A percentile compares a stretch with the other conserved stretches of the same genome.
Conservation (phyloP, 2,329 filamentous ascomycete species). For the Lecanoromycetidae sp. region DNA sequence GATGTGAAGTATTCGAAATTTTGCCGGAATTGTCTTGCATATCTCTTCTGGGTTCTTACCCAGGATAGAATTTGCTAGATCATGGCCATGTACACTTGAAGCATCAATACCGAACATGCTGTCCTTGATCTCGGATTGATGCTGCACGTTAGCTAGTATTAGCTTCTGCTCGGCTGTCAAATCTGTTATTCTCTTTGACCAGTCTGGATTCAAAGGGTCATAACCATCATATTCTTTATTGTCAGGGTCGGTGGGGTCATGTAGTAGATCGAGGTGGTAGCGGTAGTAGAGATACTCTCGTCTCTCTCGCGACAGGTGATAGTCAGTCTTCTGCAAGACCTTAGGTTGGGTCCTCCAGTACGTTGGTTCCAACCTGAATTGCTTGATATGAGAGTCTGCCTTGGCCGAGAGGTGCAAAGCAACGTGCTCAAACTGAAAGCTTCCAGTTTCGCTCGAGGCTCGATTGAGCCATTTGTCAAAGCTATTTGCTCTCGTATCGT, state of each 20-base stretch:
- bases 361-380: background rate
- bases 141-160: background rate
- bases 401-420: background rate
- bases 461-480: background rate
- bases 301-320: background rate
- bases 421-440: background rate
- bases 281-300: background rate
- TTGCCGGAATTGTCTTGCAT: background rate
- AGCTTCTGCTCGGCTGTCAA: background rate
- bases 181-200: background rate
- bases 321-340: background rate
- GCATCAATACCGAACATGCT: background rate
- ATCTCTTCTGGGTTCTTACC: constrained; percentile 1
- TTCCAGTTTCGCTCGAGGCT: background rate
- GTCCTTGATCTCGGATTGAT: background rate
- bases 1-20: constrained; percentile 1
- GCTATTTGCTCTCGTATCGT: background rate
- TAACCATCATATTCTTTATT: background rate
- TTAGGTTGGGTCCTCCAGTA: background rate
- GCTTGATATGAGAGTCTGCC: background rate
- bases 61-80: background rate
- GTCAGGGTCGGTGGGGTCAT: background rate
- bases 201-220: background rate
- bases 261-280: background rate
- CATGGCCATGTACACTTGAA: background rate